Conservation (phyloP, 371 early-diverging fungal species). For the Mortierella sp. region DNA sequence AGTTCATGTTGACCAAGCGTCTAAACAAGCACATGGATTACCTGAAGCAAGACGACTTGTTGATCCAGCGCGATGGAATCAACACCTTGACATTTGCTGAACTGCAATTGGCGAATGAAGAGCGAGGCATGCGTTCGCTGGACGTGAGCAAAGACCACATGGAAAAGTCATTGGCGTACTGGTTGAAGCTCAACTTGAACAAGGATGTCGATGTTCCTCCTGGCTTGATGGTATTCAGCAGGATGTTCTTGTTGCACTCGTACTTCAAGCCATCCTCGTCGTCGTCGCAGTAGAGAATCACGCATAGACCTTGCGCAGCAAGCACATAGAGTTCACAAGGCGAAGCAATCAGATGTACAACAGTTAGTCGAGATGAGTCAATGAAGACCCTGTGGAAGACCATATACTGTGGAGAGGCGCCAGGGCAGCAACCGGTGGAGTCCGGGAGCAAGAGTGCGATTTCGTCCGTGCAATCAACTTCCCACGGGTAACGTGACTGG, state of each 20-base stretch:
- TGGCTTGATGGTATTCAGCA: slow-evolving; percentile 68
- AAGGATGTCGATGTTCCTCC: slow-evolving; percentile 56
- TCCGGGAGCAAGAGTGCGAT: too few species aligned
- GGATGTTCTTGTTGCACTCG: slow-evolving; percentile 70
- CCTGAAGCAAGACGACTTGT: slow-evolving; percentile 64
- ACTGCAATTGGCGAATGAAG: slow-evolving; percentile 66
- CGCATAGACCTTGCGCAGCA: too few species aligned
- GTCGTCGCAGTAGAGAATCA: too few species aligned
- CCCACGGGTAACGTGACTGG: too few species aligned
- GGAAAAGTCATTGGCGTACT: slow-evolving; percentile 64
- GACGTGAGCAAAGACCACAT: slow-evolving; percentile 60
- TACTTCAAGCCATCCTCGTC: slow-evolving; percentile 52
- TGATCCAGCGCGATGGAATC: slow-evolving; percentile 62
- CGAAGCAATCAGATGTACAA: too few species aligned
- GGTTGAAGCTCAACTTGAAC: slow-evolving; percentile 60
- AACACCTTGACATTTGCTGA: slow-evolving; percentile 57
- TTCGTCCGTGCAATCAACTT: too few species aligned
- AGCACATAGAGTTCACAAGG: too few species aligned
- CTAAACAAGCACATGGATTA: slow-evolving; percentile 64
- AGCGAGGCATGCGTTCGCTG: slow-evolving; percentile 73
- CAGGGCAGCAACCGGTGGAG: too few species aligned
- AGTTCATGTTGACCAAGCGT: slow-evolving; percentile 63
- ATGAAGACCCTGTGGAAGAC: too few species aligned
- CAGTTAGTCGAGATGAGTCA: too few species aligned
- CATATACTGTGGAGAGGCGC: too few species aligned